Percentiles rank a stretch among this genome's conserved stretches.
phyloP scores from a whole-genome alignment of 2,329 filamentous ascomycete species.

The Penicillium sp. region DNA sequence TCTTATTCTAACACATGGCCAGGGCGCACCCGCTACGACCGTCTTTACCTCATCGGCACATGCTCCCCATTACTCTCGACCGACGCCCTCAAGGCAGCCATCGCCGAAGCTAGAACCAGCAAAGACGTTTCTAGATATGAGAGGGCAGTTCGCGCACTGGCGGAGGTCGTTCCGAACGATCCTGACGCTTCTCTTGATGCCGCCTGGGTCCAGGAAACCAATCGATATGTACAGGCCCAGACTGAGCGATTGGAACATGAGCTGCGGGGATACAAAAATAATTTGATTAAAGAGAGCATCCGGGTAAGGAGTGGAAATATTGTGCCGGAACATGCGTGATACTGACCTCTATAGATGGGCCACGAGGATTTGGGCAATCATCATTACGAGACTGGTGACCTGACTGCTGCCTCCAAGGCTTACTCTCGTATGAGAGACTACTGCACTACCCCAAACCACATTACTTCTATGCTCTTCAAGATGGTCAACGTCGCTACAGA shows the following conservation, averaged over 20 bases:
- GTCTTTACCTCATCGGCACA: conserved; percentile 77
- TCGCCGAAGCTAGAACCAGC: conserved; percentile 72
- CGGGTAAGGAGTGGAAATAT: conserved; percentile 56
- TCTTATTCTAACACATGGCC: conserved; percentile 8
- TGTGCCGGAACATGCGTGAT: neutral
- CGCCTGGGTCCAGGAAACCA: conserved; percentile 71
- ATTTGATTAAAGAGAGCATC: conserved; percentile 95
- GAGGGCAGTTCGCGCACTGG: conserved; percentile 65
- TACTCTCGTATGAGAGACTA: conserved; percentile 88
- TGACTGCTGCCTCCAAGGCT: conserved; percentile 69
- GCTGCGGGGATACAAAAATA: conserved; percentile 92
- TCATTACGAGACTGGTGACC: conserved; percentile 74
- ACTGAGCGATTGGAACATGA: conserved; percentile 77
- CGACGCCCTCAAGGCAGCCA: conserved; percentile 77
- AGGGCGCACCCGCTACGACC: conserved; percentile 80
- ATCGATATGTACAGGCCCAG: conserved; percentile 67
- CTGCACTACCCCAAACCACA: conserved; percentile 78
- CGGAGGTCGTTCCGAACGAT: conserved; percentile 63
- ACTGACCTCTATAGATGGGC: conserved; percentile 66
- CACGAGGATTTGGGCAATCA: conserved; percentile 89
- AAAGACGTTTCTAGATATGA: conserved; percentile 72
- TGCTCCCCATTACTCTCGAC: conserved; percentile 72
- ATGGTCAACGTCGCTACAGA: conserved; percentile 74
- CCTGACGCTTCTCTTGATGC: conserved; percentile 66
- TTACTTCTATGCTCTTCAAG: conserved; percentile 77